Base-by-base conservation (phyloP, 2,329 filamentous ascomycete genomes). In the Chalaropsis thielavioides region DNA sequence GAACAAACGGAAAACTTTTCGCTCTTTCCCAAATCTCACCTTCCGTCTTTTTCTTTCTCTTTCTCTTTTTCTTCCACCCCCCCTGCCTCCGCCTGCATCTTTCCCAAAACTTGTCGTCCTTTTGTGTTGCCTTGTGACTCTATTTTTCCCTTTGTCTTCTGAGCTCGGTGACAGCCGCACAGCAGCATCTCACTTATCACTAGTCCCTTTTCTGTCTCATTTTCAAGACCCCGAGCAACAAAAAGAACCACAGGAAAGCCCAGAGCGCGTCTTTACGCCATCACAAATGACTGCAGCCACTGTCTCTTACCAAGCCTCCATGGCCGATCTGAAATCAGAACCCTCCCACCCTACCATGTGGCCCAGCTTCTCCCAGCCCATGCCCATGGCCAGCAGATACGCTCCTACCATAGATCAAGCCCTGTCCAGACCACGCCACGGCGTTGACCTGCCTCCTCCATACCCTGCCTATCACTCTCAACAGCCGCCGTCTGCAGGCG, bases 301-400 rank as follows among this genome's bases (percentile, higher is more conserved):
- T 61, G 61, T 61, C 27, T 66, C 64, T 15, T 66, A 66, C 43
- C 61, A 54, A 46, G 64, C 64, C 64, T 66, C 64, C 73, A 84
- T 84, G 82, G 80, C 82, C 80, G 82, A 84, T 73, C 73, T 84
- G 76, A 83, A 83, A 78, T 76, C 77, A 72, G 82, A 84, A 74
- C 75, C 80, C 71, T 74, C 78, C 72, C 81, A 83, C 74, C 76
- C 78, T 70, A 79, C 77, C 73, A 74, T 84, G 70, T 84, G 82
- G 82, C 76, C 80, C 70, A 81, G 77, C 75, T 84, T 84, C 68
- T 78, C 80, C 66, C 77, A 83, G 68, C 80, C 81, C 69, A 76
- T 84, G 72, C 74, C 80, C 64, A 76, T 66, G 49, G 59, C 75
- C 69, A 79, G 81, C 68, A 80, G 79, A 69, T 76, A 78, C 68